These are phyloP conservation scores for Rosa chinensis DNA, from an alignment of 306 rosid genomes.

Conservation along the genomic window DNA sequence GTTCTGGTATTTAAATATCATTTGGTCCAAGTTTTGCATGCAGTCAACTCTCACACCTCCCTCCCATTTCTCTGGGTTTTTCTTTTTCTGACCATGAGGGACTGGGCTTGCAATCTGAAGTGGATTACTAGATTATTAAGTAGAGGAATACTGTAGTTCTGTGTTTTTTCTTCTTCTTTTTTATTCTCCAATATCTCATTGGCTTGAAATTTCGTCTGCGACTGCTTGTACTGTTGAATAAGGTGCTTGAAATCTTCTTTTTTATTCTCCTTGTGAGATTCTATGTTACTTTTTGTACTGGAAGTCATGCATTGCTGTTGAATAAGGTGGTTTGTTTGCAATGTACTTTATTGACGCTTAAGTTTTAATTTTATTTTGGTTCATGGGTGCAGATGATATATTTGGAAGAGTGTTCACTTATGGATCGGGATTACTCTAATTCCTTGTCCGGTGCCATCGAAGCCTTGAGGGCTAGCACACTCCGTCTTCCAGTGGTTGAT, in stretches of 20 bases:
- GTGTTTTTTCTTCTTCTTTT: not conserved
- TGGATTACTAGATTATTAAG: not conserved
- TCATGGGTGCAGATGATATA: constrained; percentile 53
- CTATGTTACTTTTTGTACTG: not conserved
- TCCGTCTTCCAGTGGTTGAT: constrained; percentile 87
- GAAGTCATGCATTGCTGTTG: constrained; percentile 8
- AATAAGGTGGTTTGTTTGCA: constrained; percentile 14
- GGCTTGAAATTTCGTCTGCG: not conserved
- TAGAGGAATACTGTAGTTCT: constrained; percentile 1
- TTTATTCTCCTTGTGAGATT: not conserved
- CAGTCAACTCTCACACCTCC: not conserved
- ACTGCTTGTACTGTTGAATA: not conserved
- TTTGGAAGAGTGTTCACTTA: constrained; percentile 79
- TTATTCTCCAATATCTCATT: not conserved
- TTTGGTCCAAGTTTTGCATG: not conserved
- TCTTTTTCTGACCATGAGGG: not conserved
- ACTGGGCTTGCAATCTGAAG: not conserved
- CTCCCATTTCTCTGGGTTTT: not conserved
- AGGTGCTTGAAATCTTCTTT: too few species aligned
- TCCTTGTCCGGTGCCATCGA: constrained; percentile 84
- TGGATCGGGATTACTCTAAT: constrained; percentile 72
- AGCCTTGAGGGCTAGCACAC: constrained; percentile 89
- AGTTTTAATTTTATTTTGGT: constrained; percentile 23
- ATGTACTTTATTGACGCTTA: constrained; percentile 13
- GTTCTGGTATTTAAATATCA: not conserved